Percentiles rank a stretch among this genome's conserved stretches.
These are phyloP conservation scores for Termitomyces bulborhizus DNA, from an alignment of 768 basidiomycete genomes.

Conservation along the genomic window DNA sequence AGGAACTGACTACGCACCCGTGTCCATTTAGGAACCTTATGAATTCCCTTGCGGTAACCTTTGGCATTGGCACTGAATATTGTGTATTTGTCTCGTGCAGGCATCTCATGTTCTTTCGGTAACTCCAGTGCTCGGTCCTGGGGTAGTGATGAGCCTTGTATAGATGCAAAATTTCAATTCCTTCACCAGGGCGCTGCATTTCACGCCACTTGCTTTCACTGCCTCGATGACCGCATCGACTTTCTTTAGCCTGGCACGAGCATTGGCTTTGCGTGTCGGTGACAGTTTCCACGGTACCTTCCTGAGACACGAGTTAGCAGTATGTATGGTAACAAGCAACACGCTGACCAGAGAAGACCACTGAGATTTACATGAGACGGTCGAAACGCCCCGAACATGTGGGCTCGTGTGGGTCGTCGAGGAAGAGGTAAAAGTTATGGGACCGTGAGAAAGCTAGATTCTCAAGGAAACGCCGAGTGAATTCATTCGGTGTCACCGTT, in stretches of 20 bases:
- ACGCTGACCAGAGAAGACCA: slow-evolving; percentile 82
- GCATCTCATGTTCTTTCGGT: slow-evolving; percentile 94
- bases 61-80: slow-evolving; percentile 63
- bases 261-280: slow-evolving; percentile 87
- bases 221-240: slow-evolving; percentile 93
- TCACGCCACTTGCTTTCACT: slow-evolving; percentile 74
- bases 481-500: slow-evolving; percentile 15
- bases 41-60: slow-evolving; percentile 91
- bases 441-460: slow-evolving; percentile 24
- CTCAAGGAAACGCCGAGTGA: slow-evolving; percentile 1
- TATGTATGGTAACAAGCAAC: background rate
- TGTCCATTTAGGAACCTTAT: slow-evolving; percentile 98
- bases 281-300: slow-evolving; percentile 95
- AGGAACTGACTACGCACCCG: slow-evolving; percentile 46
- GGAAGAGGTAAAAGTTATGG: slow-evolving; percentile 16
- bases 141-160: background rate
- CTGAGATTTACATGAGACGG: slow-evolving; percentile 56
- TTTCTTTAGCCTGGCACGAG: slow-evolving; percentile 79
- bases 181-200: slow-evolving; percentile 72
- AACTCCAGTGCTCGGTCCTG: slow-evolving; percentile 73
- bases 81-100: slow-evolving; percentile 90
- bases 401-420: slow-evolving; percentile 9
- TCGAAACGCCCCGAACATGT: slow-evolving; percentile 87
- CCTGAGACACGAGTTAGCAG: slow-evolving; percentile 40
- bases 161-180: background rate